Evolutionary conservation across 345 rosid genomes (phyloP).

Genomic region (thale cress (Arabidopsis thaliana)): TAIR10.1 NC_003071.7:17457001-17457500

Average conservation of each 20-base stretch:
- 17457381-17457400: neutral
- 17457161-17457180: neutral
- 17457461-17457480: neutral
- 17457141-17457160: neutral
- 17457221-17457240: conserved; percentile 44
- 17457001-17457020: conserved; percentile 43
- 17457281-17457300: neutral
- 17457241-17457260: conserved; percentile 29
- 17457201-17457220: conserved; percentile 26
- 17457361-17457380: too few species aligned
- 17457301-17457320: conserved; percentile 30
- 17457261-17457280: conserved; percentile 25
- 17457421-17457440: conserved; percentile 26
- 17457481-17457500: neutral
- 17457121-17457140: conserved; percentile 45
- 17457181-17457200: neutral
- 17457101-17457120: neutral
- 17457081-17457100: neutral
- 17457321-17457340: neutral
- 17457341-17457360: neutral
- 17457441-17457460: neutral
- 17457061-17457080: neutral
- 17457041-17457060: conserved; percentile 42
- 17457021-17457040: conserved; percentile 51
- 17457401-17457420: conserved; percentile 13